phyloP scores from a whole-genome alignment of 2,329 filamentous ascomycete genomes.

The Mollisia scopiformis region DNA sequence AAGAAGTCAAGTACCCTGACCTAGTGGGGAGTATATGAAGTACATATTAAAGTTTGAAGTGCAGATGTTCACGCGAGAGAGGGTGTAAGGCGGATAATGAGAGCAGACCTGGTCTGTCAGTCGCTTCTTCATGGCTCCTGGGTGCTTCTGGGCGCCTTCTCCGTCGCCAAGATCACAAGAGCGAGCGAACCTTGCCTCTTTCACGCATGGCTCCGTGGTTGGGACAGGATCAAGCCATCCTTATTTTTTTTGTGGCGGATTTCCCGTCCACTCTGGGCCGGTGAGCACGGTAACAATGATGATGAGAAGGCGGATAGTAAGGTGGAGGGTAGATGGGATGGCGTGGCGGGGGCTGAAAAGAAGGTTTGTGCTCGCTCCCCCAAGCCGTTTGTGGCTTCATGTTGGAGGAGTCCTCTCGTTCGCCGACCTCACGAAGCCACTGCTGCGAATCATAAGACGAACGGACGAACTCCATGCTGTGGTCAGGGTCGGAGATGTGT shows the following conservation, averaged over 20 bases:
- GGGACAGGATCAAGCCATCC: not conserved
- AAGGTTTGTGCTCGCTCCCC: not conserved
- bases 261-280: not conserved
- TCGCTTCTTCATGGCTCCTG: no score
- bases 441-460: not conserved
- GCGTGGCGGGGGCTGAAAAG: not conserved
- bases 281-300: no score
- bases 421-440: not conserved
- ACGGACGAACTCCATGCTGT: not conserved
- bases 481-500: not conserved
- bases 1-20: conserved; percentile 11
- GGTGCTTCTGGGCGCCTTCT: not conserved
- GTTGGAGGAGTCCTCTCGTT: no score
- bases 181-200: not conserved
- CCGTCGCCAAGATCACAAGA: not conserved
- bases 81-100: not conserved
- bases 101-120: not conserved
- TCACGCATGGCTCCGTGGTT: not conserved
- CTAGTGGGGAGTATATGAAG: conserved; percentile 18
- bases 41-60: conserved; percentile 17
- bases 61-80: not conserved
- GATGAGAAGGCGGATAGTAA: no score
- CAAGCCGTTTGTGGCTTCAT: not conserved
- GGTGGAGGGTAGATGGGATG: no score
- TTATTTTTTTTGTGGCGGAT: not conserved